Conservation (phyloP, 306 rosid genomes). For the Canavalia ensiformis region DNA sequence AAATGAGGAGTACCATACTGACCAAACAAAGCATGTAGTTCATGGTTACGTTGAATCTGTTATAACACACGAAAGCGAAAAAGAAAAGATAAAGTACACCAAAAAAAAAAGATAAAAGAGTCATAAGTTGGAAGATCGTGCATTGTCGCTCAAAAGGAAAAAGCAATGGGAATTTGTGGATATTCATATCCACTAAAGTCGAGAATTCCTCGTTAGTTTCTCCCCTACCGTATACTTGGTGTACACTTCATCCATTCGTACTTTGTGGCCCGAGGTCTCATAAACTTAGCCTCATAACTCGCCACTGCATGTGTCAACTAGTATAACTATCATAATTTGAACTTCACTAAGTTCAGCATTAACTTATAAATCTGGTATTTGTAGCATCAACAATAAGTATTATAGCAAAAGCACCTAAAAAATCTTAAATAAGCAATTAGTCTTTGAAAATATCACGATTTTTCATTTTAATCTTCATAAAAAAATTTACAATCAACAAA, state of each 20-base stretch:
- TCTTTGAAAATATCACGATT: too few relatives aligned
- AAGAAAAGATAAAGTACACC: too few relatives aligned
- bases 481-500: too few relatives aligned
- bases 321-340: neutral
- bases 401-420: neutral
- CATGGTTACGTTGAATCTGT: neutral
- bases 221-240: neutral
- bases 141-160: neutral
- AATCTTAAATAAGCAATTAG: too few relatives aligned
- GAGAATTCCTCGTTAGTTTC: neutral
- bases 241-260: neutral
- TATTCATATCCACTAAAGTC: neutral
- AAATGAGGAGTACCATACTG: neutral
- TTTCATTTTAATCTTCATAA: too few relatives aligned
- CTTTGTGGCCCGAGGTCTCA: neutral
- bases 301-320: neutral
- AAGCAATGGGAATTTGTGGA: neutral
- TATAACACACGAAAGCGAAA: neutral
- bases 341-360: neutral
- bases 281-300: neutral
- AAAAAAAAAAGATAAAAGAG: neutral
- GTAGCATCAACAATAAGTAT: neutral
- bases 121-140: neutral
- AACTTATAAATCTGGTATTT: neutral
- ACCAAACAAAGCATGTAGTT: slow-evolving; percentile 3